Evolutionary conservation across 176 grass and related monocot species (phyloP).

Genomic region (Oryza glaberrima): DNA sequence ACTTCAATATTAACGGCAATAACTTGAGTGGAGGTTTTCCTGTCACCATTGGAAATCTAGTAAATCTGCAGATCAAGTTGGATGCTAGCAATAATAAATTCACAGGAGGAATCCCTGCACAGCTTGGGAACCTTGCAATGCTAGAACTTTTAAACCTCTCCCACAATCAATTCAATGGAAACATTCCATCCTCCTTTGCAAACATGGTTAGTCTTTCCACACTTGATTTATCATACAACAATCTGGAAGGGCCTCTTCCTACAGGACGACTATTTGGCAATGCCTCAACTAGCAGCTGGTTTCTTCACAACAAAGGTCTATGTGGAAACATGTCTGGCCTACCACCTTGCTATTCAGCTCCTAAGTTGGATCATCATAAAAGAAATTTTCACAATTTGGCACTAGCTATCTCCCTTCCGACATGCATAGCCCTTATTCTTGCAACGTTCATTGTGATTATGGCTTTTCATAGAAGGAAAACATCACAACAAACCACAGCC

Average conservation of each 20-base stretch:
- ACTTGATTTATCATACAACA: constrained; percentile 49
- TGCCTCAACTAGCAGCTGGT: background rate
- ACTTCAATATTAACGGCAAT: constrained; percentile 16
- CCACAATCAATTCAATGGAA: constrained; percentile 40
- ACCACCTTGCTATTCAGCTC: background rate
- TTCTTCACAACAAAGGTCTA: background rate
- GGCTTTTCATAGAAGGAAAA: too few relatives aligned
- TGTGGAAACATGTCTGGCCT: background rate
- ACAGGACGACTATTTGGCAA: background rate
- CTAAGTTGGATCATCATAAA: background rate
- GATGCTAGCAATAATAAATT: constrained; percentile 50
- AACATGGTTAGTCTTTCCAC: constrained; percentile 32
- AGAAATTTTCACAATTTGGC: background rate
- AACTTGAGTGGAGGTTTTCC: constrained; percentile 37
- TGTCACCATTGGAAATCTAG: constrained; percentile 19
- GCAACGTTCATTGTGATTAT: too few relatives aligned
- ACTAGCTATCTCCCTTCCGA: background rate
- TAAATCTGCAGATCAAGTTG: background rate
- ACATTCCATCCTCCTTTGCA: too few relatives aligned
- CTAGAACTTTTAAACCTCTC: constrained; percentile 48
- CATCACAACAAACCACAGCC: too few relatives aligned
- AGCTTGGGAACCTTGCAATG: background rate
- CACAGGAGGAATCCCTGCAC: background rate
- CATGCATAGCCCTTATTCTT: background rate
- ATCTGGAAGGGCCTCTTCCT: constrained; percentile 44